Evolutionary conservation across 73 alveolate species (phyloP).

Genomic region (Paramecium biaurelia): DNA sequence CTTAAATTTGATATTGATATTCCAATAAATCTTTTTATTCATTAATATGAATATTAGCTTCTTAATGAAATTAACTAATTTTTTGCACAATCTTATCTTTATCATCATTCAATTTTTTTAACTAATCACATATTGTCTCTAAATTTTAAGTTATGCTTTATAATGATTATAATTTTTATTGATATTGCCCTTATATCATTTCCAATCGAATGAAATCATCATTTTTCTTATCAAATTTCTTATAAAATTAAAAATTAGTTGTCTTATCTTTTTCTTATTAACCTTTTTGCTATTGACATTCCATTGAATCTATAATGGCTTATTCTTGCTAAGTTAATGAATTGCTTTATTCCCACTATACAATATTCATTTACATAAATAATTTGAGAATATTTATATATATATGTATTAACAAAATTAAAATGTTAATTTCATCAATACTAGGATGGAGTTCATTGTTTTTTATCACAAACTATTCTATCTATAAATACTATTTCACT

Average conservation of each 20-base stretch:
- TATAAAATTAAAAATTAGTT: background rate
- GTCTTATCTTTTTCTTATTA: background rate
- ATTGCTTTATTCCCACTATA: background rate
- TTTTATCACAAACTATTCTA: background rate
- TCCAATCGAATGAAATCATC: background rate
- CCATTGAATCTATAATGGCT: background rate
- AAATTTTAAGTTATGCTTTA: background rate
- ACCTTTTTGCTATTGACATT: background rate
- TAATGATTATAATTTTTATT: background rate
- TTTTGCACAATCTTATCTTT: background rate
- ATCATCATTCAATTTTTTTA: constrained; percentile 21
- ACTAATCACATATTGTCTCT: background rate
- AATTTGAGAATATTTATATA: background rate
- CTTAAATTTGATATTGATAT: background rate
- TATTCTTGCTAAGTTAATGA: background rate
- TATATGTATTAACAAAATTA: background rate
- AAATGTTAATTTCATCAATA: background rate
- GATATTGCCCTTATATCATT: background rate
- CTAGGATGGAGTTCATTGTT: background rate
- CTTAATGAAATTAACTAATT: constrained; percentile 37
- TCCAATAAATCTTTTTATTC: constrained; percentile 13
- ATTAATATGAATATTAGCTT: constrained; percentile 19
- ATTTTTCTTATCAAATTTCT: background rate
- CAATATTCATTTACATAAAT: background rate
- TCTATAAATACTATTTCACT: background rate